Percentiles rank a stretch among this genome's conserved stretches.
Evolutionary conservation across 2,329 filamentous ascomycete genomes (phyloP).

Genomic region (Cordyceps fumosorosea): DNA sequence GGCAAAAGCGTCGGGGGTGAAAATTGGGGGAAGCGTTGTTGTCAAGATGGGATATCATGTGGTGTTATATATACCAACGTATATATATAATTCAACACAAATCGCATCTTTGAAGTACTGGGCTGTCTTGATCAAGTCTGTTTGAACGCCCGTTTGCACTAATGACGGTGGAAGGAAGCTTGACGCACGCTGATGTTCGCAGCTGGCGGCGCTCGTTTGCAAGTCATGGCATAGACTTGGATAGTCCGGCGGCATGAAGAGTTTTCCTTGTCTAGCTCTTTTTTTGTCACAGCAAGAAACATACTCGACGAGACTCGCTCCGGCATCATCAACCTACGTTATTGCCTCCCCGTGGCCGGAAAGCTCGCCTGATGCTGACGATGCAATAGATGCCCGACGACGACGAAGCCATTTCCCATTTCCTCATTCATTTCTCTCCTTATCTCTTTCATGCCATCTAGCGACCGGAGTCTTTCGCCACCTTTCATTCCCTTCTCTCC

Average conservation of each 20-base stretch:
- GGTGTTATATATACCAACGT: not conserved
- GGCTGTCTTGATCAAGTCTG: not conserved
- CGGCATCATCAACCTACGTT: not conserved
- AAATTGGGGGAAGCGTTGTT: not conserved
- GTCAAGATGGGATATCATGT: not conserved
- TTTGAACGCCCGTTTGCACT: conserved; percentile 1
- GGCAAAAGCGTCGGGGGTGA: not conserved
- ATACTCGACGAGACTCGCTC: not conserved
- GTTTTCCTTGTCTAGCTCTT: not conserved
- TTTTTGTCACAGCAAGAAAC: not conserved
- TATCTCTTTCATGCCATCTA: not conserved
- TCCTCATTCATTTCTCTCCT: not conserved
- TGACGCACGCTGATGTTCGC: not conserved
- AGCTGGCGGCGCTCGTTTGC: conserved; percentile 5
- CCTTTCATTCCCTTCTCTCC: not conserved
- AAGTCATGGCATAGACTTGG: not conserved
- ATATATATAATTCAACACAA: conserved; percentile 5
- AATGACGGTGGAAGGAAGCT: not conserved
- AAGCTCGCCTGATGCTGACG: not conserved
- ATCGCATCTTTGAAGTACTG: not conserved
- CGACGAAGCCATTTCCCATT: not conserved
- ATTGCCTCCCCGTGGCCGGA: conserved; percentile 2
- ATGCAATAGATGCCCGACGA: not conserved
- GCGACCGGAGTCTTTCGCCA: not conserved
- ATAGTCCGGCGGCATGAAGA: not conserved